Base-by-base conservation (phyloP, 2,329 filamentous ascomycete genomes). In the Furcasterigmium furcatum region DNA sequence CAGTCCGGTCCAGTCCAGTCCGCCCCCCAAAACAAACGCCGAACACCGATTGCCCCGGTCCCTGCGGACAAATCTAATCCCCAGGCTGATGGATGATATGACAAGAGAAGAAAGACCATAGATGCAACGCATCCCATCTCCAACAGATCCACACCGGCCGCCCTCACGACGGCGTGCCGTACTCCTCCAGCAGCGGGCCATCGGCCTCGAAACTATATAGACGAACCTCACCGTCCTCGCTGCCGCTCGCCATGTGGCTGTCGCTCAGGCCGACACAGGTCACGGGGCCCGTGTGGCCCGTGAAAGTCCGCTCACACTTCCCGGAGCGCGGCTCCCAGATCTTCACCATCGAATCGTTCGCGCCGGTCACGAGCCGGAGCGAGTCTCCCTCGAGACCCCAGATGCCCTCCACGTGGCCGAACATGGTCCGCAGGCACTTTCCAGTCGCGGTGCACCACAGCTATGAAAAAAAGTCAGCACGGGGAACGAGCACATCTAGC, bases 291-390 rank as follows among this genome's bases (percentile, higher is more conserved):
- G 85, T 80, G 64, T 97, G 94, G 0, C 91, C 91, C 3, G 89
- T 91, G 60, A 96, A 92, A 4, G 91, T 97, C 41, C 91, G 78
- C 64, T 97, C 91, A 65, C 91, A 96, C 59, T 88, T 90, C 22
- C 94, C 94, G 2, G 88, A 91, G 46, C 91, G 76, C 14, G 92
- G 88, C 67, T 97, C 92, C 94, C 94, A 99, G 25, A 79, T 43
- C 71, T 97, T 97, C 57, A 96, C 88, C 82, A 92, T 95, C 35
- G 89, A 85, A 66, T 99, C 94, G 64, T 97, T 91, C 10, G 89
- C 88, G 1, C 91, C 92, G 16, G 87, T 90, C 13, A 97, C 90
- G 14, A 96, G 82, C 10, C 94, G 83, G 18, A 97, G 72, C 1
- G 87, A 91, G 66, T 97, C 92, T 4, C 88, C 92, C 0, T 88